Conservation (phyloP, 2,329 filamentous ascomycete species). For the Trichocomaceae sp. region DNA sequence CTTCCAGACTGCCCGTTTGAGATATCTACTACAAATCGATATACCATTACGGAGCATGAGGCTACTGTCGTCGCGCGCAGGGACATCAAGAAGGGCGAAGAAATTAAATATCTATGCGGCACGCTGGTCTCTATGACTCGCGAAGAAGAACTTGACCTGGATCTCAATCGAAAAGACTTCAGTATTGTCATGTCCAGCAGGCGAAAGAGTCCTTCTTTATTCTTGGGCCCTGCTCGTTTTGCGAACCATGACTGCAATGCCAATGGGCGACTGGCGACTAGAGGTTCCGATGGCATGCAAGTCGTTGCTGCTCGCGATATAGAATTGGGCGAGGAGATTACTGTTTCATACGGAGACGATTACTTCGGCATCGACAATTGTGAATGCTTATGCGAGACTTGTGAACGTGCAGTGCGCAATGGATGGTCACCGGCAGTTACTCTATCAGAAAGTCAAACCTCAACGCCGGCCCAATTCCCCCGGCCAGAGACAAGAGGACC, state of each 20-base stretch:
- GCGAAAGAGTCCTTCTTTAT: slow-evolving; percentile 83
- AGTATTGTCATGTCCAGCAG: slow-evolving; percentile 92
- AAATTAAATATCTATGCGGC: slow-evolving; percentile 83
- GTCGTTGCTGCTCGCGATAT: slow-evolving; percentile 81
- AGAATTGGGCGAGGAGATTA: slow-evolving; percentile 84
- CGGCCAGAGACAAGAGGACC: background rate
- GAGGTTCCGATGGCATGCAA: slow-evolving; percentile 78
- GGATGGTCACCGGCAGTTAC: slow-evolving; percentile 62
- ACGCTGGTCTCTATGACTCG: slow-evolving; percentile 89
- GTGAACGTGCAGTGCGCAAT: slow-evolving; percentile 67
- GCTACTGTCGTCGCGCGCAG: slow-evolving; percentile 77
- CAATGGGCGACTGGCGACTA: slow-evolving; percentile 80
- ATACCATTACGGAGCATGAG: slow-evolving; percentile 85
- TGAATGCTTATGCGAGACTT: slow-evolving; percentile 86
- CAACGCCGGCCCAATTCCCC: slow-evolving; percentile 22
- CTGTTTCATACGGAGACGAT: slow-evolving; percentile 88
- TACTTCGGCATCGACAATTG: slow-evolving; percentile 95
- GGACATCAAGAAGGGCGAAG: slow-evolving; percentile 71
- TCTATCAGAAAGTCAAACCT: slow-evolving; percentile 29
- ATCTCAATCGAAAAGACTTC: slow-evolving; percentile 81
- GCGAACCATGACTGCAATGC: slow-evolving; percentile 95
- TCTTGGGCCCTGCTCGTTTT: slow-evolving; percentile 91
- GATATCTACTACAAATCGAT: slow-evolving; percentile 87
- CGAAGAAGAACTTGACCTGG: slow-evolving; percentile 79
- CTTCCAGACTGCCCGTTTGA: slow-evolving; percentile 91